These are phyloP conservation scores for Arthrobotrys musiformis DNA, from an alignment of 2,329 filamentous ascomycete species.

Conservation along the genomic window DNA sequence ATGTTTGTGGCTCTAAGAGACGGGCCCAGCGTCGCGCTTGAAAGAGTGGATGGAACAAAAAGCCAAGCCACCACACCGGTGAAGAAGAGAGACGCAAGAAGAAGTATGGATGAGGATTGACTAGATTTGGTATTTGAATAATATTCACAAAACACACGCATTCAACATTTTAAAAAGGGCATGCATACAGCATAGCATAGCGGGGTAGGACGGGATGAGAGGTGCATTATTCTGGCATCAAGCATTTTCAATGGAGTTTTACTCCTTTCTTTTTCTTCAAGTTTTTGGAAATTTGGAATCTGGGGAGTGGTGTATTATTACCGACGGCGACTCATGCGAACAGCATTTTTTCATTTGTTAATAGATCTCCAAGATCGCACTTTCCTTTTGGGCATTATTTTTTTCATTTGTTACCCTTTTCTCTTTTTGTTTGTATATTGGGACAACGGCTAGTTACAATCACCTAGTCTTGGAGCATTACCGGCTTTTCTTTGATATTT, in stretches of 20 bases:
- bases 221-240: conserved; percentile 16
- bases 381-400: not conserved
- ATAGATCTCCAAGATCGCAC: not conserved
- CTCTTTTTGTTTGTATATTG: not conserved
- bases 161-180: not conserved
- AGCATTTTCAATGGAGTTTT: not conserved
- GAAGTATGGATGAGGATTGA: conserved; percentile 17
- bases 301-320: conserved; percentile 21
- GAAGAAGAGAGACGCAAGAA: conserved; percentile 24
- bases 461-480: no score
- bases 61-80: conserved; percentile 13
- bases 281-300: not conserved
- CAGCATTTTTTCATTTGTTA: conserved; percentile 10
- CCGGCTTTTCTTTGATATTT: no score
- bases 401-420: not conserved
- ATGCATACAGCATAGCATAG: not conserved
- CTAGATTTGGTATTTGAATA: conserved; percentile 3
- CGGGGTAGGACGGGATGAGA: not conserved
- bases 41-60: conserved; percentile 33
- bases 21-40: conserved; percentile 47
- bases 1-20: conserved; percentile 53
- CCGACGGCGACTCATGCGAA: not conserved
- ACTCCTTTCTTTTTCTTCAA: not conserved
- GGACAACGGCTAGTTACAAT: no score
- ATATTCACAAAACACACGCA: not conserved